phyloP scores from a whole-genome alignment of 768 basidiomycete species.

The Leccinum subgranulosum region DNA sequence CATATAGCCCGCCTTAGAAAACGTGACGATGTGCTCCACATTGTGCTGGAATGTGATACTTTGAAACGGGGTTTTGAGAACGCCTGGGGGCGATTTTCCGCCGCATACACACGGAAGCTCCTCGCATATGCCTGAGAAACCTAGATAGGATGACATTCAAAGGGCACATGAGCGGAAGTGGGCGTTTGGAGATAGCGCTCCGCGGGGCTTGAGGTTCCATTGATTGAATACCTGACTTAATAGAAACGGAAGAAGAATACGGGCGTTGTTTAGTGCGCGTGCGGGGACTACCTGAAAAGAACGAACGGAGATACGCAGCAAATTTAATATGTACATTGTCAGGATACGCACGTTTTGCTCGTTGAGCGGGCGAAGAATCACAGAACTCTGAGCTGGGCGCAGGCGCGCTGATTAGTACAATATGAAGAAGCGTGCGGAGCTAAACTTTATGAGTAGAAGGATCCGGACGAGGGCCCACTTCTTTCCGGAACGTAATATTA shows the following conservation, averaged over 20 bases:
- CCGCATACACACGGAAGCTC: conserved; percentile 28
- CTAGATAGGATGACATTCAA: conserved; percentile 44
- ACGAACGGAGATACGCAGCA: background rate
- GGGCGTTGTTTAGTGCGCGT: background rate
- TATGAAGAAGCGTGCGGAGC: conserved; percentile 51
- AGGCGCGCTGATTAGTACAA: too few relatives aligned
- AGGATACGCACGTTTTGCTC: conserved; percentile 44
- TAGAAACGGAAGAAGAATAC: background rate
- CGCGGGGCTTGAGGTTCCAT: conserved; percentile 37
- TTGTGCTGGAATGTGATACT: conserved; percentile 8
- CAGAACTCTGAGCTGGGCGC: conserved; percentile 28
- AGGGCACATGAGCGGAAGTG: conserved; percentile 29
- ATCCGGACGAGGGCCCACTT: background rate
- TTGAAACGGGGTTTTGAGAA: conserved; percentile 48
- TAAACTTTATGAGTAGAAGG: conserved; percentile 21
- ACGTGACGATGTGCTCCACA: conserved; percentile 23
- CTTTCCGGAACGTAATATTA: too few relatives aligned
- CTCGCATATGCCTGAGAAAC: conserved; percentile 37
- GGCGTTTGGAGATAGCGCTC: conserved; percentile 12
- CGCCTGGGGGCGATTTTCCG: conserved; percentile 42
- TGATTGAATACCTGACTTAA: conserved; percentile 26
- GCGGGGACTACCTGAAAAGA: background rate
- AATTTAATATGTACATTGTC: background rate
- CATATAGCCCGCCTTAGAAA: conserved; percentile 45
- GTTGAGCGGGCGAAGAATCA: conserved; percentile 57